Percentiles rank a stretch among this genome's conserved stretches.
phyloP scores from a whole-genome alignment of 208 protist species.

The Leishmania mexicana region DNA sequence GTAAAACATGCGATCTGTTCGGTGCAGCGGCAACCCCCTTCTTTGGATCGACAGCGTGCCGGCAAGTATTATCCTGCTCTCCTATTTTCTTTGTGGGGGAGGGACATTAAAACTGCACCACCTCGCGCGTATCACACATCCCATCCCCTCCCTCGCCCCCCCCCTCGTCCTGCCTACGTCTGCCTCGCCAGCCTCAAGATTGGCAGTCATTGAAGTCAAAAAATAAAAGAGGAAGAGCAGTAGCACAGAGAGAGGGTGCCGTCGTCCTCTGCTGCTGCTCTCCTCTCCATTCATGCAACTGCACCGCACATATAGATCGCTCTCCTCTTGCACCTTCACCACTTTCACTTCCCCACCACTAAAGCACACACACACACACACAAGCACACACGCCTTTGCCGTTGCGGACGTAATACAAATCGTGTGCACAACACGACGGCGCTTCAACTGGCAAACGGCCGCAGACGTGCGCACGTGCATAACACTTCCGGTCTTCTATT shows the following conservation, averaged over 20 bases:
- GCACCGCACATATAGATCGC: neutral
- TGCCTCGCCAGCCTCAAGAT: neutral
- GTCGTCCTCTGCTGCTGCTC: neutral
- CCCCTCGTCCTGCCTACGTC: neutral
- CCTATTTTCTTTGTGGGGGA: neutral
- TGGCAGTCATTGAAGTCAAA: neutral
- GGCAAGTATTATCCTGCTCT: neutral
- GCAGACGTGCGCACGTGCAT: neutral
- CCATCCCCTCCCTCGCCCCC: neutral
- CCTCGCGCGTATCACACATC: neutral
- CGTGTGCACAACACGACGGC: neutral
- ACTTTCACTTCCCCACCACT: neutral
- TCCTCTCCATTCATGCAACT: neutral
- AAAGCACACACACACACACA: neutral
- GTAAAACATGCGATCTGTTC: neutral
- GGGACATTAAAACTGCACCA: neutral
- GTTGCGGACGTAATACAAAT: neutral
- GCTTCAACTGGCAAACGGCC: neutral
- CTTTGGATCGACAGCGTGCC: neutral
- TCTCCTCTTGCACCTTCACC: neutral
- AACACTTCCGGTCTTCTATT: neutral
- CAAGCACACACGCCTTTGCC: neutral
- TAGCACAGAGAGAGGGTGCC: neutral
- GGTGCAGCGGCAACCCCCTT: neutral
- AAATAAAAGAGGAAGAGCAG: neutral